Percentiles rank a stretch among this genome's conserved stretches.
Conservation (phyloP, 208 protist species). For the Trypanosoma theileri region DNA sequence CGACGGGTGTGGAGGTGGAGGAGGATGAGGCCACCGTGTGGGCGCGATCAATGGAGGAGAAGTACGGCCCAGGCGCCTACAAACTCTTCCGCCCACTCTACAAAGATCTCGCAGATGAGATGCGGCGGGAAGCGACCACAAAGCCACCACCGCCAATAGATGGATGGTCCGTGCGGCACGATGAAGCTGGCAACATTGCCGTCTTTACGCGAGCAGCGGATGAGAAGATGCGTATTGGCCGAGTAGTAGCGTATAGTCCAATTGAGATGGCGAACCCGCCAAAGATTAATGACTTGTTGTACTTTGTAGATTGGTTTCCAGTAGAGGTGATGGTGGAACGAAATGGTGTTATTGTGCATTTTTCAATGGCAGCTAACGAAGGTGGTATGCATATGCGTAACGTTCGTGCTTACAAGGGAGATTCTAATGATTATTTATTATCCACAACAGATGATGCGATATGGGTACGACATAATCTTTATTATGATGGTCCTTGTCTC, state of each 20-base stretch:
- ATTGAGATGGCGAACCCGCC: conserved; percentile 65
- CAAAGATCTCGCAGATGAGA: conserved; percentile 81
- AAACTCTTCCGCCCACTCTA: conserved; percentile 79
- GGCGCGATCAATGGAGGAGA: conserved; percentile 39
- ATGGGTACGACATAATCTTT: conserved; percentile 53
- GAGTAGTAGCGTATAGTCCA: conserved; percentile 57
- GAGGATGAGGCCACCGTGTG: conserved; percentile 36
- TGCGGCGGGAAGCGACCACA: conserved; percentile 61
- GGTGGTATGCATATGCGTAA: conserved; percentile 88
- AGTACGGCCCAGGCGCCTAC: conserved; percentile 73
- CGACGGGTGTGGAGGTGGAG: conserved; percentile 20
- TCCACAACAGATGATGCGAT: conserved; percentile 49
- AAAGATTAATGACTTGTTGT: conserved; percentile 59
- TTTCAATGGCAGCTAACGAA: conserved; percentile 69
- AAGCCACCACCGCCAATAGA: conserved; percentile 70
- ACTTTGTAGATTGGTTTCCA: conserved; percentile 75
- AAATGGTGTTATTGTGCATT: conserved; percentile 76
- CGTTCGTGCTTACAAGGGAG: conserved; percentile 72
- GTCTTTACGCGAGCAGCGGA: conserved; percentile 54
- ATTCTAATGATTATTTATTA: conserved; percentile 22
- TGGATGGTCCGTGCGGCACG: conserved; percentile 49
- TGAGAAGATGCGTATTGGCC: conserved; percentile 29
- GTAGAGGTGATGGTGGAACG: conserved; percentile 75
- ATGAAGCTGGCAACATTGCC: conserved; percentile 44
- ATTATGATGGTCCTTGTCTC: conserved; percentile 84